Conservation (phyloP, 768 basidiomycete genomes). For the Podaxis pistillaris region DNA sequence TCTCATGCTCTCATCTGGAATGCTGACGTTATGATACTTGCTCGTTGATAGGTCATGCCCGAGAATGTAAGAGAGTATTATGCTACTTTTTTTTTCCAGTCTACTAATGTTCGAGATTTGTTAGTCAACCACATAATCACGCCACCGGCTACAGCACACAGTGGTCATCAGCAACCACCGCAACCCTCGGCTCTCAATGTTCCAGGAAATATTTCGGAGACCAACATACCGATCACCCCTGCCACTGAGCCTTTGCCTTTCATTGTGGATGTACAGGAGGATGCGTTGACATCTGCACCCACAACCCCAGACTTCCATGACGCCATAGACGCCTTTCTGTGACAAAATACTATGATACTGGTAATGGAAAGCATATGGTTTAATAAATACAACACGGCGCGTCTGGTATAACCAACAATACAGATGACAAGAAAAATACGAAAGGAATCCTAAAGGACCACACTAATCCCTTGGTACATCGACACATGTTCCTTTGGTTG, state of each 20-base stretch:
- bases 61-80: constrained; percentile 57
- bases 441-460: neutral
- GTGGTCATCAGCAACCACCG: neutral
- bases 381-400: constrained; percentile 8
- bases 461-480: neutral
- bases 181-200: neutral
- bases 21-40: neutral
- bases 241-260: constrained; percentile 2
- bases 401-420: constrained; percentile 6
- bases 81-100: constrained; percentile 3
- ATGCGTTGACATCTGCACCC: neutral
- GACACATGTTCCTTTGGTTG: neutral
- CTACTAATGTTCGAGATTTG: neutral
- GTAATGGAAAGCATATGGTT: constrained; percentile 10
- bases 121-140: constrained; percentile 44
- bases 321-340: constrained; percentile 15
- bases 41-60: constrained; percentile 56
- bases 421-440: constrained; percentile 5
- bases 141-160: constrained; percentile 14
- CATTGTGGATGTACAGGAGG: constrained; percentile 1
- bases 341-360: neutral
- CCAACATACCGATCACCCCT: neutral
- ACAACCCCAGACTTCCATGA: constrained; percentile 18
- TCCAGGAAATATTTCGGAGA: neutral
- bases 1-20: constrained; percentile 8